Base-by-base conservation (phyloP, 2,329 filamentous ascomycete species). In the Fusarium agapanthi region DNA sequence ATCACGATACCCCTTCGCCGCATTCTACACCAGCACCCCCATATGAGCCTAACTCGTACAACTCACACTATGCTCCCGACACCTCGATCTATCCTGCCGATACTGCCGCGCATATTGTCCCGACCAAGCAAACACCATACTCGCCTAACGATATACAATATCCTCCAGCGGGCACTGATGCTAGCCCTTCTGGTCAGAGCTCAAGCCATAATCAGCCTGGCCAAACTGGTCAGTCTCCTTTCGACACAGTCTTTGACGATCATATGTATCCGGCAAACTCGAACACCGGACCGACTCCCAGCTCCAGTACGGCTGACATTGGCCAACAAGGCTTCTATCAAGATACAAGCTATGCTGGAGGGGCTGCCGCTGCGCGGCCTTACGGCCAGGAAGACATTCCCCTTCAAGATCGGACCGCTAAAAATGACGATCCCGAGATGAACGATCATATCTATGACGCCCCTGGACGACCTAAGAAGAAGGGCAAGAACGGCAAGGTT, bases 221-320 rank as follows among this genome's bases (percentile, higher is more conserved):
- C 38, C 78, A 80, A 64, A 80, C 80, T 32, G 80, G 79, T 51
- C 83, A 75, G 76, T 87, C 89, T 26, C 90, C 91, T 15, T 92
- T 92, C 78, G 88, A 90, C 61, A 88, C 87, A 53, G 88, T 90
- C 62, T 92, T 92, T 79, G 90, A 92, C 80, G 91, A 93, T 79
- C 85, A 90, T 81, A 86, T 87, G 64, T 92, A 93, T 78, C 89
- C 90, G 62, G 83, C 87, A 56, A 86, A 86, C 77, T 43, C 71
- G 51, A 86, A 85, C 76, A 82, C 85, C n/a, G 76, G 75, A 54
- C 75, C 77, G 35, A 65, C 80, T 73, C 65, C 79, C 71, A 66
- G 66, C 57, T 81, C 77, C 78, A 82, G 77, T 79, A 83, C 76
- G 72, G 84, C 75, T 79, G 82, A 79, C 80, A 83, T 81, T 80